phyloP scores from a whole-genome alignment of 1,284 basidiomycete genomes.

The Fomitopsis pinicola region DNA sequence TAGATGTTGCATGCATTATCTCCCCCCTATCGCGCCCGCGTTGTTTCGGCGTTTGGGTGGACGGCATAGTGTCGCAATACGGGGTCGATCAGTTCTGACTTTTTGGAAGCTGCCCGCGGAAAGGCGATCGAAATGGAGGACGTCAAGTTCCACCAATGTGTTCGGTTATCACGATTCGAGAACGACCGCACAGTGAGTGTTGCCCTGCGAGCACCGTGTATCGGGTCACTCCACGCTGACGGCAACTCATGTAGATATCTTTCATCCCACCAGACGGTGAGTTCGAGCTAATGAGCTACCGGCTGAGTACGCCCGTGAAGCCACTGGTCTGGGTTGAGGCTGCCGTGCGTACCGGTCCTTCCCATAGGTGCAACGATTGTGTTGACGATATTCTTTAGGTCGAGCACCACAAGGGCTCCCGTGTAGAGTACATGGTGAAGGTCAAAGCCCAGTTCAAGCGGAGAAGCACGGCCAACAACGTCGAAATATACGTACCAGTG shows the following conservation, averaged over 20 bases:
- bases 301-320: constrained; percentile 94
- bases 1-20: too few species aligned
- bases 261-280: constrained; percentile 99
- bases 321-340: constrained; percentile 99
- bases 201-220: not conserved
- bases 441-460: constrained; percentile 98
- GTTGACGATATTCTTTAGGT: constrained; percentile 13
- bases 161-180: constrained; percentile 98
- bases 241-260: constrained; percentile 52
- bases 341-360: constrained; percentile 46
- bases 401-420: constrained; percentile 89
- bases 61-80: too few species aligned
- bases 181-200: constrained; percentile 81
- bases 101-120: constrained; percentile 75
- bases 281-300: constrained; percentile 98
- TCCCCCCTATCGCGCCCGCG: too few species aligned
- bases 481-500: constrained; percentile 97
- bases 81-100: not conserved
- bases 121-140: constrained; percentile 99
- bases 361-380: not conserved
- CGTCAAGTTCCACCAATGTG: constrained; percentile 99
- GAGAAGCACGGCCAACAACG: constrained; percentile 95
- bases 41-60: not conserved
- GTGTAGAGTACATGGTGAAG: constrained; percentile 99
- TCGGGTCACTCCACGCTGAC: not conserved